Base-by-base conservation (phyloP, 164 flowering plant genomes). In the Tetracentron sinense region DNA sequence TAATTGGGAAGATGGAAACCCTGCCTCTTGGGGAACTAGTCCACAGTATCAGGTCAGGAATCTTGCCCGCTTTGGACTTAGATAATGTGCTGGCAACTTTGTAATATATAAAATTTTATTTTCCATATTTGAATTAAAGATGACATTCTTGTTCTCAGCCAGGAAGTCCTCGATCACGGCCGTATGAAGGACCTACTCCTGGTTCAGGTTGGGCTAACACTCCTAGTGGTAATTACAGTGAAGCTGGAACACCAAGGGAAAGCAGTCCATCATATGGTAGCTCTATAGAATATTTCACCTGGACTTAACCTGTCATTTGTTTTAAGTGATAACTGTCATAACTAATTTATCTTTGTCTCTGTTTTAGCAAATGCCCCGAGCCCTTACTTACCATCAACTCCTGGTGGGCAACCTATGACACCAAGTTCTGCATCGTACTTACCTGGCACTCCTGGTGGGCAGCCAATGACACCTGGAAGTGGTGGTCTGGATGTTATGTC, bases 391-490 rank as follows among this genome's bases (percentile, higher is more conserved):
- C 97, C 99, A 42, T 89, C 97, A 53, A 92, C 99, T 38, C 99
- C 99, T 38, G 99, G 91, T 60, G 92, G 91, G 23, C 99, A 88
- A 71, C 94, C 97, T 3, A 86, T 90, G 97, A 95, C 99, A 54
- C 99, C 99, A 55, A 82, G 84, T 68, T 85, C 97, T 4, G 82
- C 86, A 35, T 72, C 90, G 14, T 95, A 88, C 65, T 77, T 92
- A 52, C 99, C 99, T 67, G 97, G 97, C 27, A 95, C 99, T 42
- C 99, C 99, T 72, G 99, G 97, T 22, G 98, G 97, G 55, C 99
- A 95, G 74, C 99, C 97, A 30, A 95, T 95, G 99, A 95, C 99
- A 17, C 99, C 99, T 58, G 99, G 97, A 58, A 80, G 87, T 61
- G 94, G 88, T 72, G 99, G 96, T 56, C 78, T 90, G 55, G 99